Percentiles rank a stretch among this genome's conserved stretches.
phyloP scores from a whole-genome alignment of 176 grass and related monocot genomes.

The Metroxylon sagu region DNA sequence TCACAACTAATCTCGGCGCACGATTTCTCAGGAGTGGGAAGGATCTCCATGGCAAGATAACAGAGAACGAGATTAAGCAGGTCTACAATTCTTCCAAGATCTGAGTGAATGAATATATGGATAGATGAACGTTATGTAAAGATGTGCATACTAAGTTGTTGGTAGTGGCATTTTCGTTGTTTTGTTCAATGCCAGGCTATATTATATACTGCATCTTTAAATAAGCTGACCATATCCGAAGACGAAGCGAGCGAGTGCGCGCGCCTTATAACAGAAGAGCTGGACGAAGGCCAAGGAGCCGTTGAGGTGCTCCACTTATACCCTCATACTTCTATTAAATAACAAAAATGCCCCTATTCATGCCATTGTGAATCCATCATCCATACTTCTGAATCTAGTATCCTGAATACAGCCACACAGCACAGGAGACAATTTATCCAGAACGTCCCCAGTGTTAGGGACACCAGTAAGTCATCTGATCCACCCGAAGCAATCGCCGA shows the following conservation, averaged over 20 bases:
- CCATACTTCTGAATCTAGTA: neutral
- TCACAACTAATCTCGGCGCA: too few species aligned
- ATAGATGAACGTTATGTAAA: neutral
- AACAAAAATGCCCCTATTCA: neutral
- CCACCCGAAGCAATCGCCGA: neutral
- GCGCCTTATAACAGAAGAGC: conserved; percentile 30
- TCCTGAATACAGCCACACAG: neutral
- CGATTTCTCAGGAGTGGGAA: conserved; percentile 17
- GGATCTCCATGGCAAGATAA: conserved; percentile 10
- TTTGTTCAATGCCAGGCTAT: conserved; percentile 25
- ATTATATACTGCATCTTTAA: conserved; percentile 24
- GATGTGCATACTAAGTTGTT: neutral
- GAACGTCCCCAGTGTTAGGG: neutral
- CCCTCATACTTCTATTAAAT: neutral
- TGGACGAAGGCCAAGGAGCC: conserved; percentile 21
- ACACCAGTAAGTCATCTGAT: neutral
- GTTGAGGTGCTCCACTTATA: conserved; percentile 16
- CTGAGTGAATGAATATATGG: too few species aligned
- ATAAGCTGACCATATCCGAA: conserved; percentile 24
- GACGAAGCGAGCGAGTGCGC: conserved; percentile 36
- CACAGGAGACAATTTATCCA: neutral
- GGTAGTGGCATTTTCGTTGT: conserved; percentile 5
- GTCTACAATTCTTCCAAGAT: neutral
- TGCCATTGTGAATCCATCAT: neutral
- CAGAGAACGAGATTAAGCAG: conserved; percentile 32